Evolutionary conservation across 441 rosid species (phyloP).

Genomic region (Populus hybrid): DNA sequence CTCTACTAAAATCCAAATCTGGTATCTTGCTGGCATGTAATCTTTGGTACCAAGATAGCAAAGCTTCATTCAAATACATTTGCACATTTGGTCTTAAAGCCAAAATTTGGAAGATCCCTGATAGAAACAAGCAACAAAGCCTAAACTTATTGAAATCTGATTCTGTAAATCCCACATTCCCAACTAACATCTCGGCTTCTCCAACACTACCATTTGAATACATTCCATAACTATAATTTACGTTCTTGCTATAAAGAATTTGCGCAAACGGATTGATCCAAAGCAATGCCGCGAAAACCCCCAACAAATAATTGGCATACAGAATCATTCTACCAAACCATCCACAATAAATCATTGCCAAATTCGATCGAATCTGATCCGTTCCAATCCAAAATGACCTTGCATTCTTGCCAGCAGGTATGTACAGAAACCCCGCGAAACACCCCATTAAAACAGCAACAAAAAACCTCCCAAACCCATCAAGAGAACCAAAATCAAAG

Average conservation of each 20-base stretch:
- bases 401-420: conserved; percentile 75
- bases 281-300: conserved; percentile 61
- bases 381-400: conserved; percentile 91
- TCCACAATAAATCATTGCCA: conserved; percentile 70
- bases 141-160: conserved; percentile 50
- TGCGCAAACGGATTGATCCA: conserved; percentile 77
- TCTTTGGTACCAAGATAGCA: conserved; percentile 88
- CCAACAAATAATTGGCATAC: conserved; percentile 40
- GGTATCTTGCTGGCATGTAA: conserved; percentile 82
- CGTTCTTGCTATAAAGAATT: conserved; percentile 39
- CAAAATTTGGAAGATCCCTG: conserved; percentile 53
- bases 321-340: conserved; percentile 69
- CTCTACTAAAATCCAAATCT: conserved; percentile 86
- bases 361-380: conserved; percentile 65
- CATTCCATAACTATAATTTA: conserved; percentile 16
- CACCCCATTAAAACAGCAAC: conserved; percentile 61
- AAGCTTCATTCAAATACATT: conserved; percentile 91
- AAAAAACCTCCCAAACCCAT: conserved; percentile 48
- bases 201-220: neutral
- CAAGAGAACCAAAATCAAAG: conserved; percentile 53
- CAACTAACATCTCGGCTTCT: conserved; percentile 38
- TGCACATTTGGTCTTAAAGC: conserved; percentile 76
- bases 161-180: conserved; percentile 56
- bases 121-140: conserved; percentile 48
- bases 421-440: conserved; percentile 53